Evolutionary conservation across 331 rosid species (phyloP).

Genomic region (Pyracantha coccinea): DNA sequence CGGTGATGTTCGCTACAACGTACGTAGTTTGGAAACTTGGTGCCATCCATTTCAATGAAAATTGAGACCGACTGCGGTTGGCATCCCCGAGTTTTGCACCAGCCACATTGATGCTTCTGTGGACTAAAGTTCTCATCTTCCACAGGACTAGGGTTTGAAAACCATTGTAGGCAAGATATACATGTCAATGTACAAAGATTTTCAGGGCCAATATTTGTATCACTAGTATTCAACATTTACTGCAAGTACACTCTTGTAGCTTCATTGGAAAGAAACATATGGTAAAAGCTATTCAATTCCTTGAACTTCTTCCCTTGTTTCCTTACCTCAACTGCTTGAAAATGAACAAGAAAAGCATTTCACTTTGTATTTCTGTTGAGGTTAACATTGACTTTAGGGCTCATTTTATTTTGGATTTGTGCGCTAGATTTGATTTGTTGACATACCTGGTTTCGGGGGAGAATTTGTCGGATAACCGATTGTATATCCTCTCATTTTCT

Average conservation of each 20-base stretch:
- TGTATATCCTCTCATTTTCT: too few species aligned
- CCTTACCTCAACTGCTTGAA: neutral
- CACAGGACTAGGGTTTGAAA: slow-evolving; percentile 1
- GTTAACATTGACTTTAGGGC: neutral
- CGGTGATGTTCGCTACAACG: slow-evolving; percentile 91
- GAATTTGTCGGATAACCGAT: too few species aligned
- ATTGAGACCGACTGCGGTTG: slow-evolving; percentile 28
- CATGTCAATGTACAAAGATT: slow-evolving; percentile 24
- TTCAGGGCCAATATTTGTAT: slow-evolving; percentile 10
- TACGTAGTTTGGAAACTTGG: slow-evolving; percentile 93
- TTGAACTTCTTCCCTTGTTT: neutral
- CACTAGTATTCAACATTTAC: neutral
- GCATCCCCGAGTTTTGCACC: slow-evolving; percentile 6
- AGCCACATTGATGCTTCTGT: slow-evolving; percentile 20
- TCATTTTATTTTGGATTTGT: neutral
- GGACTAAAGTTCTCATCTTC: neutral
- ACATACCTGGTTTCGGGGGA: too few species aligned
- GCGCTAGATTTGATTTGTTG: too few species aligned
- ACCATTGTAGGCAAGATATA: slow-evolving; percentile 17
- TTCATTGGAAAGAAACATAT: neutral
- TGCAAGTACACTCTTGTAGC: neutral
- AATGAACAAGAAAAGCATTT: neutral
- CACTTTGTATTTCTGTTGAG: neutral
- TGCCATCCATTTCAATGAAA: slow-evolving; percentile 93
- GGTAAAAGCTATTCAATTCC: neutral